These are phyloP conservation scores for Skeletonema menzelii DNA, from an alignment of 108 stramenopile species.

Conservation along the genomic window DNA sequence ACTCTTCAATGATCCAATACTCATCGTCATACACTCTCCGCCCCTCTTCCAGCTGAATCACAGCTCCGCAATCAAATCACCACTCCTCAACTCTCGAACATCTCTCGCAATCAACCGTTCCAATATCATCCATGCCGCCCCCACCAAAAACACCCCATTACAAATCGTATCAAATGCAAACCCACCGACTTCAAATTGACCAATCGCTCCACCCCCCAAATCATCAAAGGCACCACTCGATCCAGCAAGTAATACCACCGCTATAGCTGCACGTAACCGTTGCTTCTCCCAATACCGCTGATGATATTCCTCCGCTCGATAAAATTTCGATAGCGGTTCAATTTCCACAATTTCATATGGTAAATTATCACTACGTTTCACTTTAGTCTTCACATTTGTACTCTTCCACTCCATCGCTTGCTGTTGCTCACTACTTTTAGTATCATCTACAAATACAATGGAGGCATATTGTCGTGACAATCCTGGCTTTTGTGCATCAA, in stretches of 20 bases:
- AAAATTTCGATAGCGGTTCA: constrained; percentile 66
- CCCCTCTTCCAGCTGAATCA: background rate
- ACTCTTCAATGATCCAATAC: no score
- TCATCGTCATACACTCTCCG: background rate
- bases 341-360: constrained; percentile 43
- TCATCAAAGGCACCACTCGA: constrained; percentile 26
- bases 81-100: constrained; percentile 21
- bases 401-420: constrained; percentile 26
- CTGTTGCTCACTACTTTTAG: constrained; percentile 16
- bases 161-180: constrained; percentile 24
- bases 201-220: background rate
- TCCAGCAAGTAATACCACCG: constrained; percentile 45
- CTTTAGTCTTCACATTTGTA: background rate
- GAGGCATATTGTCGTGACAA: constrained; percentile 75
- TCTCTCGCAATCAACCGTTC: constrained; percentile 23
- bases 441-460: constrained; percentile 63
- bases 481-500: constrained; percentile 65
- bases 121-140: constrained; percentile 34
- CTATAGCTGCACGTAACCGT: constrained; percentile 50
- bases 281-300: constrained; percentile 84
- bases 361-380: constrained; percentile 41
- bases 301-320: constrained; percentile 78
- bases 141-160: constrained; percentile 25
- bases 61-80: constrained; percentile 9
- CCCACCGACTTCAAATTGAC: background rate